Percentiles rank a stretch among this genome's conserved stretches.
Evolutionary conservation across 257 asterid genomes (phyloP).

Genomic region (Euphrasia confusa): DNA sequence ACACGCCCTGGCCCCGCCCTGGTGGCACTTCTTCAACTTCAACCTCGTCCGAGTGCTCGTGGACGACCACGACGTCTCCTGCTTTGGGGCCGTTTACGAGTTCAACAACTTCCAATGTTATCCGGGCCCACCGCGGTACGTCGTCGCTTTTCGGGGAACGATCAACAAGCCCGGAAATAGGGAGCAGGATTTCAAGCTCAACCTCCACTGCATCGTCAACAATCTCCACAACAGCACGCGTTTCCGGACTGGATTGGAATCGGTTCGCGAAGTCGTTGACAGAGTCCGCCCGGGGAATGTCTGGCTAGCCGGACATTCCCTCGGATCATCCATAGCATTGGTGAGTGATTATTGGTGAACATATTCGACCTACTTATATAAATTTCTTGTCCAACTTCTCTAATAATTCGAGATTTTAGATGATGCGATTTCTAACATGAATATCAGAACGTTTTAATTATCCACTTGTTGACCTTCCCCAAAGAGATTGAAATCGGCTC

Average conservation of each 20-base stretch:
- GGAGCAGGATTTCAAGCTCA: slow-evolving; percentile 52
- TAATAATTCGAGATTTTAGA: too few relatives aligned
- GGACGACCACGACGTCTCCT: slow-evolving; percentile 48
- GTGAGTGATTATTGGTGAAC: too few relatives aligned
- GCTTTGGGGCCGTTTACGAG: slow-evolving; percentile 57
- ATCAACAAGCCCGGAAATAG: slow-evolving; percentile 37
- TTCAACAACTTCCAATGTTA: slow-evolving; percentile 24
- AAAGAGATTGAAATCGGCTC: too few relatives aligned
- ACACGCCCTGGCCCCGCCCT: slow-evolving; percentile 56
- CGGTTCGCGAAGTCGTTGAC: slow-evolving; percentile 19
- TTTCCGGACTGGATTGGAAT: slow-evolving; percentile 34
- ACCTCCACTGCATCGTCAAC: slow-evolving; percentile 41
- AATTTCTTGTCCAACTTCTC: too few relatives aligned
- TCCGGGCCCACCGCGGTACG: slow-evolving; percentile 36
- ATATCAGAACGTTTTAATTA: too few relatives aligned
- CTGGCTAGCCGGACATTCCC: slow-evolving; percentile 78
- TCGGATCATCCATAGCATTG: slow-evolving; percentile 65
- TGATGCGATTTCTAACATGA: too few relatives aligned
- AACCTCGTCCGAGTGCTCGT: slow-evolving; percentile 34
- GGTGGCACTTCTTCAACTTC: slow-evolving; percentile 76
- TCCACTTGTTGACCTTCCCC: too few relatives aligned
- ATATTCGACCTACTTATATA: too few relatives aligned
- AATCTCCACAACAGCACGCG: slow-evolving; percentile 47
- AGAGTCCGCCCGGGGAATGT: slow-evolving; percentile 31
- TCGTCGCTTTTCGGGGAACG: slow-evolving; percentile 67